Conservation (phyloP, 345 rosid genomes). For the Pistacia vera region DNA sequence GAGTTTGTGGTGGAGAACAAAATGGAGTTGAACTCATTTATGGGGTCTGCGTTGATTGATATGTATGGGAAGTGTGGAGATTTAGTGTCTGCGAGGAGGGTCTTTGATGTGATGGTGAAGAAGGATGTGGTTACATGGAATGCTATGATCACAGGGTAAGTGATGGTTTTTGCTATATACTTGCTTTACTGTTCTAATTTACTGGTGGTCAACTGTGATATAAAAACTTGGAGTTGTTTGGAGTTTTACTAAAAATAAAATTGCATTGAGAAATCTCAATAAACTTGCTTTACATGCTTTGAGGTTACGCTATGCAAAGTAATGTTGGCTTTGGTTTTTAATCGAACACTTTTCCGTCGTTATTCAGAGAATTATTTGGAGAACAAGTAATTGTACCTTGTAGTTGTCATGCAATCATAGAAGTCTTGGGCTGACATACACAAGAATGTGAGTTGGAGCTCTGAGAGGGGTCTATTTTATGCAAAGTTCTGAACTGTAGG, state of each 20-base stretch:
- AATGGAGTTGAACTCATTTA: constrained; percentile 50
- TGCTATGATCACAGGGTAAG: constrained; percentile 86
- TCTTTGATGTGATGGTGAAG: constrained; percentile 60
- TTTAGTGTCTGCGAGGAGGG: constrained; percentile 61
- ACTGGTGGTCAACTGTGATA: too few relatives aligned
- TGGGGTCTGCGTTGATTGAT: constrained; percentile 71
- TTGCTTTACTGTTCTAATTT: background rate
- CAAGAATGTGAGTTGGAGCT: background rate
- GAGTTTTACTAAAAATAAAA: background rate
- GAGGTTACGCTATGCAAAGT: too few relatives aligned
- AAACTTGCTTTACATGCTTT: too few relatives aligned
- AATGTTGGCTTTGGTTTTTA: too few relatives aligned
- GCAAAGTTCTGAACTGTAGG: background rate
- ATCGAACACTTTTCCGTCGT: too few relatives aligned
- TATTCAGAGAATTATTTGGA: background rate
- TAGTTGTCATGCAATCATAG: background rate
- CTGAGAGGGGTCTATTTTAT: background rate
- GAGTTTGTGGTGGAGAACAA: constrained; percentile 41
- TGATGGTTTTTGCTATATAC: constrained; percentile 2
- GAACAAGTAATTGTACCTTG: background rate
- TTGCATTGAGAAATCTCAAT: background rate
- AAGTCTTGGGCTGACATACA: background rate
- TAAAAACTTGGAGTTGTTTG: background rate
- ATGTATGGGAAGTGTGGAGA: constrained; percentile 92
- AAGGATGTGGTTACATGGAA: constrained; percentile 82